These are phyloP conservation scores for Ophiostoma piceae DNA, from an alignment of 2,329 filamentous ascomycete genomes.

Conservation along the genomic window DNA sequence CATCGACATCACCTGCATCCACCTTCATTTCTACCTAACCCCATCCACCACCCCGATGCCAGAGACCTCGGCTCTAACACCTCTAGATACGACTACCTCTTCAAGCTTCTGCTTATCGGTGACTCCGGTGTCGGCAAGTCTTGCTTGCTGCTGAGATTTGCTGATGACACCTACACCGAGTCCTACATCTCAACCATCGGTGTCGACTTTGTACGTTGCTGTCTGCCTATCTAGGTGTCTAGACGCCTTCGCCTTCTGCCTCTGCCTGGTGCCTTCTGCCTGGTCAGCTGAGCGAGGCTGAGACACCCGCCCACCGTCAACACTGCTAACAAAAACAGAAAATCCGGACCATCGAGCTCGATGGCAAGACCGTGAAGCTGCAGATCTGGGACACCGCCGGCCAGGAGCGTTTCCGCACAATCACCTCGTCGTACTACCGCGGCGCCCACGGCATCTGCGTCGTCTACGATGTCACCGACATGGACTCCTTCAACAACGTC, in stretches of 20 bases:
- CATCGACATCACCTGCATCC: neutral
- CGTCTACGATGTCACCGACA: constrained; percentile 99
- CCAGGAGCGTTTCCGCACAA: constrained; percentile 98
- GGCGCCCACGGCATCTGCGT: constrained; percentile 99
- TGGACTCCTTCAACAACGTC: constrained; percentile 99
- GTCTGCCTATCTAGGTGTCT: too few species aligned
- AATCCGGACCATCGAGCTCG: constrained; percentile 99
- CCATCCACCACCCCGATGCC: neutral
- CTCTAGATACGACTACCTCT: constrained; percentile 98
- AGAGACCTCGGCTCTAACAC: constrained; percentile 8
- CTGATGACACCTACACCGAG: constrained; percentile 98
- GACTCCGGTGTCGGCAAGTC: constrained; percentile 99
- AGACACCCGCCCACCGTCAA: neutral
- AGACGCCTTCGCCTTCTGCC: neutral
- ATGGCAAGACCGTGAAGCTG: constrained; percentile 99
- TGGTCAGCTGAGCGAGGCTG: neutral
- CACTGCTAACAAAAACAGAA: constrained; percentile 55
- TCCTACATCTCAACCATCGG: constrained; percentile 99
- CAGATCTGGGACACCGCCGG: constrained; percentile 99
- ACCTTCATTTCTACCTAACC: neutral
- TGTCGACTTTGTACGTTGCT: constrained; percentile 86
- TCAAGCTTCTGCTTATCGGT: constrained; percentile 99
- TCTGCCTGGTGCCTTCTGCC: neutral
- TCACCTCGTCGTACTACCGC: constrained; percentile 99
- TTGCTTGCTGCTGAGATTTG: constrained; percentile 94